Evolutionary conservation across 2,329 filamentous ascomycete genomes (phyloP).

Genomic region (Aspergillus piperis): DNA sequence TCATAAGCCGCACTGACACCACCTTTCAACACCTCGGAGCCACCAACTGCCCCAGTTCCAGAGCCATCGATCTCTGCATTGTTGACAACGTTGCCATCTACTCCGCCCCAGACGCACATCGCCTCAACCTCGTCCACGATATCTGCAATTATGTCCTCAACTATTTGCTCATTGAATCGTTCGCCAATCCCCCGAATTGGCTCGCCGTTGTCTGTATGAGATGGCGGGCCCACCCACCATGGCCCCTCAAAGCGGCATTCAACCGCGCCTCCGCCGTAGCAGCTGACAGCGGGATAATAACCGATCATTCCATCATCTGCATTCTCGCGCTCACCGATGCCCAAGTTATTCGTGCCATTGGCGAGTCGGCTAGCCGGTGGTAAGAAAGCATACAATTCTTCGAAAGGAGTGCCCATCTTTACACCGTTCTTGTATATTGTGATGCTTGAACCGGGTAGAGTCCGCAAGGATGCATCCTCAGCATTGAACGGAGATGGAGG

Average conservation of each 20-base stretch:
- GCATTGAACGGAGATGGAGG: conserved; percentile 60
- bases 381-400: conserved; percentile 83
- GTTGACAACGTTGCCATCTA: conserved; percentile 37
- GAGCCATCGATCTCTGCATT: conserved; percentile 29
- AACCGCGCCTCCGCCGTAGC: conserved; percentile 86
- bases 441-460: conserved; percentile 81
- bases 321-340: conserved; percentile 74
- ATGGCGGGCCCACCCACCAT: conserved; percentile 83
- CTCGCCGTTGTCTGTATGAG: conserved; percentile 47
- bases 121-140: conserved; percentile 87
- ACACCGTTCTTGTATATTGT: conserved; percentile 91
- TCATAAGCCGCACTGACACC: conserved; percentile 36
- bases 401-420: conserved; percentile 82
- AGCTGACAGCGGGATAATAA: conserved; percentile 91
- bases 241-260: conserved; percentile 93
- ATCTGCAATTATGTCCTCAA: conserved; percentile 90
- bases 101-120: conserved; percentile 63
- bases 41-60: conserved; percentile 28
- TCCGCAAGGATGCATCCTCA: conserved; percentile 77
- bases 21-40: conserved; percentile 35
- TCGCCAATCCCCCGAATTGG: conserved; percentile 65
- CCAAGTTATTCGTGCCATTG: conserved; percentile 45
- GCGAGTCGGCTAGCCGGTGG: conserved; percentile 72
- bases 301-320: conserved; percentile 94
- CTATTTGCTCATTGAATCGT: conserved; percentile 88